Base-by-base conservation (phyloP, 2,329 filamentous ascomycete species). In the Atkinsonella texensis region DNA sequence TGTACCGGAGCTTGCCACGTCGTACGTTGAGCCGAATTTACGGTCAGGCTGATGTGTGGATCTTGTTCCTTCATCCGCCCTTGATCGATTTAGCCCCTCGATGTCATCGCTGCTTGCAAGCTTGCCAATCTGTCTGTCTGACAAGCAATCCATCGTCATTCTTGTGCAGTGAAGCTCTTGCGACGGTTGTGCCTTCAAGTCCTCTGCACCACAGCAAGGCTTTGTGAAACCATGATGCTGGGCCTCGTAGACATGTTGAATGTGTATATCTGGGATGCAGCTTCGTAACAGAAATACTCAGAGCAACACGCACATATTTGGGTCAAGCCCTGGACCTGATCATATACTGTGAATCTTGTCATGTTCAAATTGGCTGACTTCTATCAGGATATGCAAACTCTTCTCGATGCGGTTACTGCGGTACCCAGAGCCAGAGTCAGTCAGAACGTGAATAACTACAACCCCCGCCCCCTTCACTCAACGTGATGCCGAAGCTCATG, bases 391-490 rank as follows among this genome's bases (percentile, higher is more conserved):
- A 79, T 60, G 72, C 69, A 54, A 74, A 70, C 53, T 76, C 75
- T 38, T 69, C 72, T 44, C 72, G 66, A 58, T 79, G 76, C 60
- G 75, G 75, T 49, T 79, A 79, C 60, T 79, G 76, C 63, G 71
- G 71, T 56, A 63, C 68, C 48, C 65, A 63, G 60, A 70, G 69
- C 54, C 68, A 70, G 59, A 72, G 72, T 72, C 69, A 76, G 70
- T 74, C 69, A 65, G 74, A 73, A 70, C 70, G 73, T 67, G 57
- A 62, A 61, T 59, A 43, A 43, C 33, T 7, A 20, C 31, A 28
- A 13, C 5, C 48, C 7, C 38, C 49, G 33, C 33, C 31, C 10
- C 20, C 20, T 23, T 4, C 49, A 20, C 28, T 4, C 15, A n/a
- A 40, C 15, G n/a, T 46, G n/a, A 51, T 20, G 33, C 18, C 17